Evolutionary conservation across 345 rosid genomes (phyloP), one percentile per base, ranked within the genome.

Genomic region (sweet orange (Citrus sinensis)): DNA sequence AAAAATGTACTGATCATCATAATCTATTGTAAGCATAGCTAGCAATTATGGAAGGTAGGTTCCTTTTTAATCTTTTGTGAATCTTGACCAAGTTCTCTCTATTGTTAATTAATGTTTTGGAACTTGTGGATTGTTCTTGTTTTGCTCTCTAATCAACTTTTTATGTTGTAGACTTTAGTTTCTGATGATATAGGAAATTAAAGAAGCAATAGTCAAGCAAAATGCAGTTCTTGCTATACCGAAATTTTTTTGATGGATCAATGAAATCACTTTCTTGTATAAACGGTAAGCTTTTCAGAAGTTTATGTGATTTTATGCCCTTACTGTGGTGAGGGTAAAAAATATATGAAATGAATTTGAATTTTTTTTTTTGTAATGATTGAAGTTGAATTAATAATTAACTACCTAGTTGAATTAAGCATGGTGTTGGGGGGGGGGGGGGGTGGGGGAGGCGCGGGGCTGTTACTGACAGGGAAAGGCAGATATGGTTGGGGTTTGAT

Each of bases 21-120:
- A 66, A 71, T 75, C 69, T 70, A 54, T 78, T 78, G 76, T 71
- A 82, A 79, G 70, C 70, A n/a, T 76, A 78, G 83, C 54, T 54
- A 17, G 58, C 58, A 1, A 54, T 54, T 19, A 9, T 78, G 74
- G 56, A 78, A 80, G 76, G 80, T 78, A 76, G 82, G 69, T 66
- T 68, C 80, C 65, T 67, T 56, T 61, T 54, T 22, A 27, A 24
- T 71, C 16, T 17, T 73, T 37, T 80, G 82, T 73, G 82, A 76
- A 80, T 80, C 78, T 46, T 69, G 73, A 59, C 75, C 55, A 74
- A 68, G 20, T 54, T 40, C 59, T 69, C 46, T 22, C 59, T 24
- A 56, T n/a, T 30, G 10, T 55, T 55, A 32, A 22, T 54, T 42
- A 42, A 59, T 76, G 71, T 76, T 79, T 75, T 66, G 76, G 64